Percentiles rank a stretch among this genome's conserved stretches.
Conservation (phyloP, 306 rosid species). For the Purshia tridentata region DNA sequence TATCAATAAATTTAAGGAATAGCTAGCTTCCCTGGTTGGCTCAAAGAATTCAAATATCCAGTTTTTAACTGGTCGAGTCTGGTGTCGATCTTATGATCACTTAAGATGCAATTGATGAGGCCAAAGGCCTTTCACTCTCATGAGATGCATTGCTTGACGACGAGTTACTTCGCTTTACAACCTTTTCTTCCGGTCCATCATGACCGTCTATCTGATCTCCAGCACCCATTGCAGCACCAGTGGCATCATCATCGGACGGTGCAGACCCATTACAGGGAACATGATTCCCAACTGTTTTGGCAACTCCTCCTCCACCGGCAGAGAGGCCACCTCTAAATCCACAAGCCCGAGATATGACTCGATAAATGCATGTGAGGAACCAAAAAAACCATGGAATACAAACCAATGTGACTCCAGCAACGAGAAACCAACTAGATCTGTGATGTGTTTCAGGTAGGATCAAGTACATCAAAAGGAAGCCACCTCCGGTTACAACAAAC, state of each 20-base stretch:
- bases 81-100: background rate
- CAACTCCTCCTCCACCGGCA: too few species aligned
- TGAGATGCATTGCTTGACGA: slow-evolving; percentile 29
- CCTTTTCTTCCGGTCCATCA: background rate
- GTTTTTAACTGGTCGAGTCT: too few species aligned
- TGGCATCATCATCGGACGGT: background rate
- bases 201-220: background rate
- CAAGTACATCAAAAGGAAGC: slow-evolving; percentile 52
- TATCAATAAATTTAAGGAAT: too few species aligned
- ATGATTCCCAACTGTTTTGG: too few species aligned
- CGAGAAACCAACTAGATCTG: slow-evolving; percentile 46
- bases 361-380: slow-evolving; percentile 60
- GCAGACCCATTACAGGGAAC: background rate
- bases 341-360: slow-evolving; percentile 49
- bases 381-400: slow-evolving; percentile 90
- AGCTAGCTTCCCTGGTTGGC: too few species aligned
- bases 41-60: too few species aligned
- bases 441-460: slow-evolving; percentile 43
- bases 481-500: slow-evolving; percentile 54
- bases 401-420: slow-evolving; percentile 54
- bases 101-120: slow-evolving; percentile 50
- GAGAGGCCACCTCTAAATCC: slow-evolving; percentile 54
- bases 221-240: background rate
- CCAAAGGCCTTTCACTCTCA: slow-evolving; percentile 71
- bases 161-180: slow-evolving; percentile 20